Evolutionary conservation across 257 asterid species (phyloP), one percentile per base, ranked within the genome.

Genomic region (Striga asiatica): DNA sequence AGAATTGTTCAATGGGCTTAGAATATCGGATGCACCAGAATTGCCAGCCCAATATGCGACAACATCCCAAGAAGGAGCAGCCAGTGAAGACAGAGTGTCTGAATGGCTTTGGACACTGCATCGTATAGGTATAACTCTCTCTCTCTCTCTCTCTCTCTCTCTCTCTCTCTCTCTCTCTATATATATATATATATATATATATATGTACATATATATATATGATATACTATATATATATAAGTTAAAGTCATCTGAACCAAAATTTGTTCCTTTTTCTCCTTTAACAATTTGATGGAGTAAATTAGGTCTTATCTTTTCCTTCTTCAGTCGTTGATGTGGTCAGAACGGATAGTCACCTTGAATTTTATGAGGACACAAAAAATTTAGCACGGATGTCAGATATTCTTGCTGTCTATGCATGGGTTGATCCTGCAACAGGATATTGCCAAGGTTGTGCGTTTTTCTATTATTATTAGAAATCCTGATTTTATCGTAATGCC

Each of bases 81-180:
- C 73, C 35, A 66, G 77, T 59, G 95, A 78, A 51, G 94, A 82
- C 49, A 84, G 76, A 74, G 94, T 78, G 47, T 84, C 98, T 22
- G 96, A 91, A 71, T 91, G 98, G 98, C 98, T 87, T 49, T 91
- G 98, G 98, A 87, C 96, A 49, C 76, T 91, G 66, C 98, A 91
- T 67, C 85, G 83, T 62, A 91, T 91, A 71, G 96, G 98, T 87
- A 73, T 38, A 9, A 54, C 23, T 42, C 41, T 22, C 23, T 29
- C 0, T 17, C 18, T 19, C 31, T 54, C 58, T 56, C 3, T 60
- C 38, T 25, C 37, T 17, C 32, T 31, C 1, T n/a, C 18, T 22
- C n/a, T n/a, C n/a, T n/a, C n/a, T n/a, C n/a, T n/a, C n/a, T n/a
- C n/a, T n/a, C n/a, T n/a, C n/a, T n/a, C n/a, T n/a, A n/a, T n/a